phyloP scores from a whole-genome alignment of 2,329 filamentous ascomycete genomes.

The Hymenoscyphus occultus region DNA sequence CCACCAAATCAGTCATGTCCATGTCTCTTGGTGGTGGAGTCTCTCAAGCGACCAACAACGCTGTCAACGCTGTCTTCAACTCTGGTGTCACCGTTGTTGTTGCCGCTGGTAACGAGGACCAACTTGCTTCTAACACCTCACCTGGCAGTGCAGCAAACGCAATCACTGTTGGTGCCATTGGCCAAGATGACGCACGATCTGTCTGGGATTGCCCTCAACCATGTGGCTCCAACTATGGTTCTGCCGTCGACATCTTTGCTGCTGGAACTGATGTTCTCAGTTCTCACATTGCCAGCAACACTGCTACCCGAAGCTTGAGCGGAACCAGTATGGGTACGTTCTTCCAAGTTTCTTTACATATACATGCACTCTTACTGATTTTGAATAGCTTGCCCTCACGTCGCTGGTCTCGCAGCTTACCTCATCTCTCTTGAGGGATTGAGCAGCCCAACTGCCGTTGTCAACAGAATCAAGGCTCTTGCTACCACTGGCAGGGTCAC shows the following conservation, averaged over 20 bases:
- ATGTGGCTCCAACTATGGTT: conserved; percentile 50
- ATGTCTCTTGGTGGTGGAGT: conserved; percentile 52
- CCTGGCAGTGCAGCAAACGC: conserved; percentile 48
- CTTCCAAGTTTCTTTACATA: neutral
- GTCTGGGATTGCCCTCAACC: neutral
- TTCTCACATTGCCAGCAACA: conserved; percentile 45
- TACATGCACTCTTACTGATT: neutral
- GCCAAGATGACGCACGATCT: conserved; percentile 40
- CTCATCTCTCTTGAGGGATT: conserved; percentile 47
- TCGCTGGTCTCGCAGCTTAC: conserved; percentile 61
- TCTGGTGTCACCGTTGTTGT: conserved; percentile 53
- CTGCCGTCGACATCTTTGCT: conserved; percentile 49
- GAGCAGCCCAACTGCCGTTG: conserved; percentile 45
- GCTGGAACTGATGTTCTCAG: conserved; percentile 47
- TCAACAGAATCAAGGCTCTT: conserved; percentile 43
- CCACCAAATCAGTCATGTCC: conserved; percentile 46
- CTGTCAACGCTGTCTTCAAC: conserved; percentile 43
- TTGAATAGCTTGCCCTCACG: conserved; percentile 41
- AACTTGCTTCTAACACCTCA: conserved; percentile 42
- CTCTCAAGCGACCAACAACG: conserved; percentile 42
- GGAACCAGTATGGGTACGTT: conserved; percentile 57
- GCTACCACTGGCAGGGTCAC: conserved; percentile 35
- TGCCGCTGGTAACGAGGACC: conserved; percentile 52
- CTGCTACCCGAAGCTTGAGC: conserved; percentile 49
- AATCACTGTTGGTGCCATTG: conserved; percentile 53